Percentiles rank a stretch among this genome's conserved stretches.
These are phyloP conservation scores for Tulasnella sp. DNA, from an alignment of 768 basidiomycete species.

Conservation along the genomic window DNA sequence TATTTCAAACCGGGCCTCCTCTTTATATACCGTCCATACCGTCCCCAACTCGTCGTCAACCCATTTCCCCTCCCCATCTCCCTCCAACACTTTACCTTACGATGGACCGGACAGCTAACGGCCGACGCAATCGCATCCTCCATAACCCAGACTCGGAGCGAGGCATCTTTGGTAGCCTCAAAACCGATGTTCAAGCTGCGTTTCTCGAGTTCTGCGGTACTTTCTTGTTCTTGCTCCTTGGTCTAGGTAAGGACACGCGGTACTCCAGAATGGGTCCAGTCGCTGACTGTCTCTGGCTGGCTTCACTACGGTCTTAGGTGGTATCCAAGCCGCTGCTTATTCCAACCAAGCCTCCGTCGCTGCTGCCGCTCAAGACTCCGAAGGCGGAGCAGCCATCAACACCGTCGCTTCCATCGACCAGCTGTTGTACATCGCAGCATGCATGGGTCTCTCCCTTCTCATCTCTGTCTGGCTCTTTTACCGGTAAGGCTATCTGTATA, in stretches of 20 bases:
- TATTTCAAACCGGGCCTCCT: not conserved
- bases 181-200: conserved; percentile 7
- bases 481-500: not conserved
- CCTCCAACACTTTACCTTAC: not conserved
- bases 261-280: not conserved
- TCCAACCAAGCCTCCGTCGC: conserved; percentile 4
- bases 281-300: not conserved
- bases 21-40: not conserved
- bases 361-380: not conserved
- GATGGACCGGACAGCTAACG: not conserved
- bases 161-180: not conserved
- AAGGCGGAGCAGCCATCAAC: conserved; percentile 6
- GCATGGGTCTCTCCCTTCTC: conserved; percentile 15
- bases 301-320: conserved; percentile 13
- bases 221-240: conserved; percentile 11
- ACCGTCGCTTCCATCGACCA: conserved; percentile 17
- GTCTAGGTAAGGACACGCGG: not conserved
- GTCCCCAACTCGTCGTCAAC: not conserved
- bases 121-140: not conserved
- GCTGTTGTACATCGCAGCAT: conserved; percentile 15
- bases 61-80: not conserved
- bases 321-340: conserved; percentile 16
- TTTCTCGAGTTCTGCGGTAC: conserved; percentile 12
- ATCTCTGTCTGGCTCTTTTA: conserved; percentile 11
- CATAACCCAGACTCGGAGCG: not conserved